Evolutionary conservation across 208 protist genomes (phyloP).

Genomic region (Acanthamoeba culbertsoni): DNA sequence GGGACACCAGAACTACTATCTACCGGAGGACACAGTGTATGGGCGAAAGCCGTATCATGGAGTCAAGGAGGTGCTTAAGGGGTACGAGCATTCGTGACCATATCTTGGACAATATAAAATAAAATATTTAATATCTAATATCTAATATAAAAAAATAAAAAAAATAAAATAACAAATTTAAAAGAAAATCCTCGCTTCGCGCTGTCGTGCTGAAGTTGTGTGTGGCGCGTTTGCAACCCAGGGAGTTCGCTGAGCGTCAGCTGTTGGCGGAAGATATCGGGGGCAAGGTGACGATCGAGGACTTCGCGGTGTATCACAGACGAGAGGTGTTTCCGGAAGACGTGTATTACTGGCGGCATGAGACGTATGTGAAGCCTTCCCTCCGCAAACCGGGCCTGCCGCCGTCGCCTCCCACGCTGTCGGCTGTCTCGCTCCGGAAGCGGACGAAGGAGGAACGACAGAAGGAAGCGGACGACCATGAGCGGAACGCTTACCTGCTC

Average conservation of each 20-base stretch:
- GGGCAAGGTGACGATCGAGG: neutral
- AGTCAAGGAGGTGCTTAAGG: neutral
- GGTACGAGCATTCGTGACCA: too few species aligned
- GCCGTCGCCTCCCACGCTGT: neutral
- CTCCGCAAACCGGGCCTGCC: too few species aligned
- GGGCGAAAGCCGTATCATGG: conserved; percentile 16
- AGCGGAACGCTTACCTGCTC: neutral
- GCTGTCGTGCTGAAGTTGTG: neutral
- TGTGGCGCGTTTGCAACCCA: neutral
- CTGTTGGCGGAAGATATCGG: neutral
- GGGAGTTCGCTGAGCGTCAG: neutral
- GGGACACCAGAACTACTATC: neutral
- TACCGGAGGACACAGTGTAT: neutral
- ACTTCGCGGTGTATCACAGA: neutral
- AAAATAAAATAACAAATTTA: too few species aligned
- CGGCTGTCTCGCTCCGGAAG: neutral
- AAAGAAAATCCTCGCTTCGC: too few species aligned
- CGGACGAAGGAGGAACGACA: neutral
- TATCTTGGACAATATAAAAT: too few species aligned
- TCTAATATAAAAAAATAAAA: too few species aligned
- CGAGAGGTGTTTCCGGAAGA: neutral
- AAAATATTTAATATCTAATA: too few species aligned
- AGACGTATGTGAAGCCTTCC: neutral
- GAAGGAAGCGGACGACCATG: neutral
- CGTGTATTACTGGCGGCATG: conserved; percentile 6